Base-by-base conservation (phyloP, 2,329 filamentous ascomycete genomes). In the Ophiobolus disseminans region DNA sequence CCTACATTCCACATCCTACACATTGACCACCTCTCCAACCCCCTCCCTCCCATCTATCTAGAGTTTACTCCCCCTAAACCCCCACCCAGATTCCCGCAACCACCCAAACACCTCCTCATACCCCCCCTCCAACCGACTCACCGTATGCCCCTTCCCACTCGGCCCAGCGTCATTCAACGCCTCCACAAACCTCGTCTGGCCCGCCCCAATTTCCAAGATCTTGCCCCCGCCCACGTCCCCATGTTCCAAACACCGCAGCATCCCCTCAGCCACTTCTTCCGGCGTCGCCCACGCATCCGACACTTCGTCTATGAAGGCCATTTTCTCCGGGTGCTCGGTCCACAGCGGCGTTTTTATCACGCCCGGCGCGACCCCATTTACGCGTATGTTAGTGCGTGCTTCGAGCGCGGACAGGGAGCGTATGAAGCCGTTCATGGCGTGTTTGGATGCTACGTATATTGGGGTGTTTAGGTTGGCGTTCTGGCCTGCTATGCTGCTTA, bases 271-370 rank as follows among this genome's bases (percentile, higher is more conserved):
- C 0, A 86, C 83, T 57, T 86, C 81, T 57, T 86, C 82, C 0
- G 83, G 75, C n/a, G 78, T 81, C 11, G 84, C 82, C 83, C 83
- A 86, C 49, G 68, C 74, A 59, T 85, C 83, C 11, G 68, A 65
- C 7, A 60, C 66, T 22, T 76, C 70, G 28, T 79, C 75, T 0
- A 86, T 50, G 55, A 81, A 77, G 48, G 72, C 73, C 58, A 85
- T 41, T 63, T 86, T 86, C 65, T 86, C 83, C 0, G 82, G 81
- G 55, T 85, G 76, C 2, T 86, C 83, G 0, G 78, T 83, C 82
- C 82, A 86, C 4, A 86, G 68, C 5, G 84, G 84, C 10, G 84
- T 86, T 53, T 80, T 83, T 57, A 86, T 83, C 1, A 85, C 68
- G 0, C 83, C 84, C 0, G 84, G 84, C 13, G 82, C 82, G 2